phyloP scores from a whole-genome alignment of 192 early-diverging fungal genomes.

The Coemansia biformis region DNA sequence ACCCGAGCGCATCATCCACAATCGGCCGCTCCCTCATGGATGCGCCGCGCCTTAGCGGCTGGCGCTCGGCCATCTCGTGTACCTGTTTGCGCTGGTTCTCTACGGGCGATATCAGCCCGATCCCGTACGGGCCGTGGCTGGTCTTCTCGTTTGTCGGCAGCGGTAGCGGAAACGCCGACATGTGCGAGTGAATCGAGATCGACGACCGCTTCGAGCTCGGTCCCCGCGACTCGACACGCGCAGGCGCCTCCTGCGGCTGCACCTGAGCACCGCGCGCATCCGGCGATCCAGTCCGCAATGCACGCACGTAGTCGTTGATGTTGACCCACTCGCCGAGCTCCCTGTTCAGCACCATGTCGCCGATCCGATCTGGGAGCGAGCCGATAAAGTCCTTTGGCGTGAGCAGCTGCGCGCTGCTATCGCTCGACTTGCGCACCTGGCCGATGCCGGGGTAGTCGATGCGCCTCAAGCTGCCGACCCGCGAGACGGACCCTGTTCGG shows the following conservation, averaged over 20 bases:
- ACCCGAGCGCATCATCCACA: constrained; percentile 41
- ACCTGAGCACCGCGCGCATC: constrained; percentile 3
- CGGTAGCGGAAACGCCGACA: constrained; percentile 38
- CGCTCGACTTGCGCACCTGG: constrained; percentile 42
- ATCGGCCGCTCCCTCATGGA: constrained; percentile 14
- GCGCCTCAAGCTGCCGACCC: constrained; percentile 19
- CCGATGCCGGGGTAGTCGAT: constrained; percentile 13
- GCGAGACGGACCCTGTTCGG: constrained; percentile 12
- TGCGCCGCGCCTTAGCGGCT: constrained; percentile 7
- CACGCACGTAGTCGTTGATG: constrained; percentile 24
- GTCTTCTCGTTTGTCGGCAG: constrained; percentile 15
- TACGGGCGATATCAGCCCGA: constrained; percentile 38
- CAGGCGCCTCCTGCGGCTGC: not conserved
- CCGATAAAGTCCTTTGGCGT: constrained; percentile 33
- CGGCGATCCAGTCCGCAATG: constrained; percentile 7
- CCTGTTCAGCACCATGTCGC: constrained; percentile 44
- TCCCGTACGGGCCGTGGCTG: constrained; percentile 11
- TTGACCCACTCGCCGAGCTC: constrained; percentile 42
- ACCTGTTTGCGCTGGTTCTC: constrained; percentile 32
- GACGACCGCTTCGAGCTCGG: constrained; percentile 31
- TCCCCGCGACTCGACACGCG: constrained; percentile 8
- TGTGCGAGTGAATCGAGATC: constrained; percentile 28
- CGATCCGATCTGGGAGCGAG: constrained; percentile 33
- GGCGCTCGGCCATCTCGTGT: constrained; percentile 43
- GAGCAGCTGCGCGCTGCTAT: constrained; percentile 32